These are phyloP conservation scores for Phaeotremella skinneri DNA, from an alignment of 768 basidiomycete genomes.

Conservation along the genomic window DNA sequence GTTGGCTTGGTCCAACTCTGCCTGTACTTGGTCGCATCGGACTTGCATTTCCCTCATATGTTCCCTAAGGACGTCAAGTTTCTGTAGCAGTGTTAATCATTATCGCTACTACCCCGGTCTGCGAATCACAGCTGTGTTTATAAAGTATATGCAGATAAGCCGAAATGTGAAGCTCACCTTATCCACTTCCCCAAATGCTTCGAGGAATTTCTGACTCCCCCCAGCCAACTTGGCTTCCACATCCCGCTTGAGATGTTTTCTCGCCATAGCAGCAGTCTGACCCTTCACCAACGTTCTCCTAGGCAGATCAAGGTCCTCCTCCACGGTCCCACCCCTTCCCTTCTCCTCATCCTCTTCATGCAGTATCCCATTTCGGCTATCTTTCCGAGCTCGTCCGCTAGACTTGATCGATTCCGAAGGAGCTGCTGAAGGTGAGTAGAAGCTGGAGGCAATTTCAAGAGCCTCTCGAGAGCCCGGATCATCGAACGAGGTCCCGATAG, in stretches of 20 bases:
- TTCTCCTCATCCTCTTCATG: constrained; percentile 2
- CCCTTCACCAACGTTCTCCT: constrained; percentile 27
- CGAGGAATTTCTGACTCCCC: constrained; percentile 77
- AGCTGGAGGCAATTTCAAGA: constrained; percentile 73
- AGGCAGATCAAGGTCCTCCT: constrained; percentile 14
- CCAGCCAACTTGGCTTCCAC: constrained; percentile 78
- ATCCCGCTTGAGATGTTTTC: constrained; percentile 77
- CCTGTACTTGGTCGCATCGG: constrained; percentile 79
- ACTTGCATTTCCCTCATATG: constrained; percentile 76
- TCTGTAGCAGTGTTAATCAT: constrained; percentile 57
- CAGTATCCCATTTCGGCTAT: constrained; percentile 10
- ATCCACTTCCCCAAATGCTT: constrained; percentile 83
- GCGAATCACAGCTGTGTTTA: no score
- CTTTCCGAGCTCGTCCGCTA: constrained; percentile 19
- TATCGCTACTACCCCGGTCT: not conserved
- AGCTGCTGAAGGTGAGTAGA: constrained; percentile 57
- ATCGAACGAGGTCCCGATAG: constrained; percentile 64
- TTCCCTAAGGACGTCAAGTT: constrained; percentile 72
- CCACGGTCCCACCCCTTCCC: not conserved
- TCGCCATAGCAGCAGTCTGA: constrained; percentile 63
- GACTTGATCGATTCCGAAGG: constrained; percentile 3
- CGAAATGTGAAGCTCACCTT: constrained; percentile 59
- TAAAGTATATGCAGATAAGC: no score
- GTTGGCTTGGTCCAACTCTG: constrained; percentile 69
- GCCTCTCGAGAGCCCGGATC: constrained; percentile 61